phyloP scores from a whole-genome alignment of 2,329 filamentous ascomycete genomes.

The Cercospora beticola region DNA sequence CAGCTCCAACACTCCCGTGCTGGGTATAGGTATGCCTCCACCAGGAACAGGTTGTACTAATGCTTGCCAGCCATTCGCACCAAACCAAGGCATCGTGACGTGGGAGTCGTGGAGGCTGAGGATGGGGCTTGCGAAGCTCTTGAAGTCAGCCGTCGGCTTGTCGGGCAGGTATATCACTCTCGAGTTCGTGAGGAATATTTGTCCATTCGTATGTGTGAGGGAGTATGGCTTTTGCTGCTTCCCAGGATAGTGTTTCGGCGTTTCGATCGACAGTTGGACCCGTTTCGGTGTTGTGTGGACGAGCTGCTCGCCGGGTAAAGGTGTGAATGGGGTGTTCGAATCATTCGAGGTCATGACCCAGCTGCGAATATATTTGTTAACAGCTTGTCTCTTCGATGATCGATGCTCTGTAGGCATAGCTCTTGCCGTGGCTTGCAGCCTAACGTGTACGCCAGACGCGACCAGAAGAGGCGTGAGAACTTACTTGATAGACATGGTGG shows the following conservation, averaged over 20 bases:
- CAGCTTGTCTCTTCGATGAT: neutral
- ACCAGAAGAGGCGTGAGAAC: neutral
- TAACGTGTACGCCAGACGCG: neutral
- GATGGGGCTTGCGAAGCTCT: slow-evolving; percentile 87
- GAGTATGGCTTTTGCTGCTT: slow-evolving; percentile 50
- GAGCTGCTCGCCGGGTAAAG: slow-evolving; percentile 78
- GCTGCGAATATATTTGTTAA: slow-evolving; percentile 45
- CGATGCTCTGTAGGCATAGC: neutral
- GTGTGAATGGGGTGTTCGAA: slow-evolving; percentile 66
- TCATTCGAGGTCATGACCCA: slow-evolving; percentile 86
- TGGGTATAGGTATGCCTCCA: slow-evolving; percentile 73
- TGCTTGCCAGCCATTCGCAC: slow-evolving; percentile 85
- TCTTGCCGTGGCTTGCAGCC: neutral
- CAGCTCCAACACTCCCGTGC: slow-evolving; percentile 71
- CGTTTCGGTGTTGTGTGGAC: slow-evolving; percentile 78
- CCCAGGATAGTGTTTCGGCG: slow-evolving; percentile 59
- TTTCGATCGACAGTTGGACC: slow-evolving; percentile 66
- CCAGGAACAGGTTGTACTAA: slow-evolving; percentile 76
- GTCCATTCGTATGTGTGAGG: slow-evolving; percentile 28
- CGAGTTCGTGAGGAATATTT: slow-evolving; percentile 33
- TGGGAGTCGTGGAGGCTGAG: slow-evolving; percentile 84
- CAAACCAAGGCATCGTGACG: slow-evolving; percentile 86
- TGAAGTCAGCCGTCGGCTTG: slow-evolving; percentile 64
- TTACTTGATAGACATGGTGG: slow-evolving; percentile 32
- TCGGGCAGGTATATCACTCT: slow-evolving; percentile 86